Percentiles rank a stretch among this genome's conserved stretches.
These are phyloP conservation scores for Phytophthora sojae DNA, from an alignment of 352 stramenopile species.

Conservation along the genomic window DNA sequence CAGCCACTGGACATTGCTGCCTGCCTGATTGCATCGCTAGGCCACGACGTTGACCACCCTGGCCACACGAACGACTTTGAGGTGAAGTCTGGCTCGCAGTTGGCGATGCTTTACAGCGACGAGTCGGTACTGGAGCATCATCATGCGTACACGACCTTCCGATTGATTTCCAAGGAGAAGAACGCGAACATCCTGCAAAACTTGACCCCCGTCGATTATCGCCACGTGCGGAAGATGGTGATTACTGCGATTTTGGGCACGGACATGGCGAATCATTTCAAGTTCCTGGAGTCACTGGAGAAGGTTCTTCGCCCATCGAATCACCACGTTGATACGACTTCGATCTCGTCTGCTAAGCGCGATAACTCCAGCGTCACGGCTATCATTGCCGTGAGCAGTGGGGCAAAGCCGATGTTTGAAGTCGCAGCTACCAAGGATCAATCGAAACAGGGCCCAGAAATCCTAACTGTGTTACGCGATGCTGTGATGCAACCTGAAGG, in stretches of 20 bases:
- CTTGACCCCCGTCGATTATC: constrained; percentile 71
- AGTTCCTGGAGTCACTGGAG: constrained; percentile 82
- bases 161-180: constrained; percentile 85
- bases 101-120: constrained; percentile 91
- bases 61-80: constrained; percentile 93
- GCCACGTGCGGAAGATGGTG: constrained; percentile 89
- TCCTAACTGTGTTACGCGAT: constrained; percentile 62
- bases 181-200: constrained; percentile 88
- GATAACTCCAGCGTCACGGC: constrained; percentile 34
- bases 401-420: constrained; percentile 32
- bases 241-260: constrained; percentile 90
- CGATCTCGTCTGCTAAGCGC: constrained; percentile 52
- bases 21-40: constrained; percentile 86
- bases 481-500: constrained; percentile 68
- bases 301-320: constrained; percentile 67
- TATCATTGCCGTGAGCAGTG: constrained; percentile 35
- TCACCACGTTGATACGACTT: constrained; percentile 57
- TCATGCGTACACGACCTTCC: constrained; percentile 90
- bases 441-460: constrained; percentile 39
- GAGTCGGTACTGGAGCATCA: constrained; percentile 91
- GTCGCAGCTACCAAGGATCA: constrained; percentile 22
- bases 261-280: constrained; percentile 92
- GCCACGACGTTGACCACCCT: constrained; percentile 93
- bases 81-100: constrained; percentile 73
- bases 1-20: constrained; percentile 86